A percentile compares a stretch with the other conserved stretches of the same genome.
Conservation (phyloP, 345 rosid species). For the Gossypium raimondii region DNA sequence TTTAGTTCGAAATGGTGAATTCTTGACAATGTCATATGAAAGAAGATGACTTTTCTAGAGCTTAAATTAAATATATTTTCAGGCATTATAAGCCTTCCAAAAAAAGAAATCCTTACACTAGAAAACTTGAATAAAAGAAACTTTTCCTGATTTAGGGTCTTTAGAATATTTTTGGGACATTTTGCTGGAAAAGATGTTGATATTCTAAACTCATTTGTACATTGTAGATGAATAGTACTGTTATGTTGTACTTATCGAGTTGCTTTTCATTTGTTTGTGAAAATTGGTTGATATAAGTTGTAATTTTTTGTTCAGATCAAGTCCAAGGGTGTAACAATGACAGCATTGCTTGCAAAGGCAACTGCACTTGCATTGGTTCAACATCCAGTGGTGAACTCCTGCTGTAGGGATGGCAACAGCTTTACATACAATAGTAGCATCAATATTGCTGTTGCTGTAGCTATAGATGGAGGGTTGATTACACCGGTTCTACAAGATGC, state of each 20-base stretch:
- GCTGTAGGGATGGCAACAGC: slow-evolving; percentile 90
- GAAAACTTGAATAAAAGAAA: neutral
- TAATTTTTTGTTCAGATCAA: slow-evolving; percentile 58
- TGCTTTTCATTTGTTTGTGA: neutral
- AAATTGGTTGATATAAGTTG: neutral
- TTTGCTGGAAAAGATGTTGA: neutral
- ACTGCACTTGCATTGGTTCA: slow-evolving; percentile 73
- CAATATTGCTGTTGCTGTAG: slow-evolving; percentile 96
- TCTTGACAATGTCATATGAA: neutral
- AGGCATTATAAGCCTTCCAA: neutral
- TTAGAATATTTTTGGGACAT: neutral
- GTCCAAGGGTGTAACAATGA: slow-evolving; percentile 70
- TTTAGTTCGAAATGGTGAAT: slow-evolving; percentile 4
- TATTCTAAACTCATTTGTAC: neutral
- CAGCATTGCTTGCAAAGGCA: slow-evolving; percentile 66
- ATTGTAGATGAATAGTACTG: neutral
- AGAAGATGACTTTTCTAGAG: neutral
- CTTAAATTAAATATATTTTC: neutral
- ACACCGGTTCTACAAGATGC: slow-evolving; percentile 97
- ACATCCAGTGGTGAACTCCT: slow-evolving; percentile 22
- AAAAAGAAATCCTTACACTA: neutral
- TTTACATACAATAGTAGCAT: slow-evolving; percentile 76
- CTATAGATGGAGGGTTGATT: slow-evolving; percentile 85
- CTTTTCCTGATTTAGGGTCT: neutral
- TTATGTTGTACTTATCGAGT: neutral